Base-by-base conservation (phyloP, 2,329 filamentous ascomycete genomes). In the Neurospora sp. region DNA sequence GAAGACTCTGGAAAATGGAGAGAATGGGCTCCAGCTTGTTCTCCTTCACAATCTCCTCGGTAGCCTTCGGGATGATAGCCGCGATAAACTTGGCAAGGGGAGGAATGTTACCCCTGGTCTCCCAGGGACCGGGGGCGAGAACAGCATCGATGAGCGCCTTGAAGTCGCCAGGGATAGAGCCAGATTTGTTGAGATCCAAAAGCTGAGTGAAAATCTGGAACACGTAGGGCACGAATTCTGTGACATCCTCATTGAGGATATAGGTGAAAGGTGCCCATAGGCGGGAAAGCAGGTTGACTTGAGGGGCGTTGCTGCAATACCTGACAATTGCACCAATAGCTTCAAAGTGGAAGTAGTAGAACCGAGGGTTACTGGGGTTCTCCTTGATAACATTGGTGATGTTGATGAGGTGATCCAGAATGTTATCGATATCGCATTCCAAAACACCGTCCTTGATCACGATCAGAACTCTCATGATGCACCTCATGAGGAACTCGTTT, bases 301-400 rank as follows among this genome's bases (percentile, higher is more conserved):
- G 88, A 73, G 92, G 88, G 3, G 85, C 84, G 2, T 81, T 72
- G 82, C 90, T 77, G 85, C 92, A 81, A 85, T 79, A 88, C 78
- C 90, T 88, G 69, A 98, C 92, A 66, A 99, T 85, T 17, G 96
- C 95, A 40, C 96, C 96, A 66, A 99, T 83, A 3, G 93, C 92
- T 82, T 99, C 96, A 73, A 99, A 99, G 79, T 97, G 93, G 80
- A 95, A 99, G 83, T 99, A 99, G 82, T 97, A 97, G 82, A 99
- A 99, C 12, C 93, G 88, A 2, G 96, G 96, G 80, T 99, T 99
- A 82, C 94, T 97, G 0, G 96, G 96, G 80, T 99, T 99, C 75
- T 91, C 88, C 77, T 93, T 91, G 80, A 98, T 98, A 74, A 97
- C 90, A 76, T 91, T 91, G 67, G 94, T 97, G 76, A 99, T 97